Evolutionary conservation across 345 rosid species (phyloP).

Genomic region (Cardamine occulta): DNA sequence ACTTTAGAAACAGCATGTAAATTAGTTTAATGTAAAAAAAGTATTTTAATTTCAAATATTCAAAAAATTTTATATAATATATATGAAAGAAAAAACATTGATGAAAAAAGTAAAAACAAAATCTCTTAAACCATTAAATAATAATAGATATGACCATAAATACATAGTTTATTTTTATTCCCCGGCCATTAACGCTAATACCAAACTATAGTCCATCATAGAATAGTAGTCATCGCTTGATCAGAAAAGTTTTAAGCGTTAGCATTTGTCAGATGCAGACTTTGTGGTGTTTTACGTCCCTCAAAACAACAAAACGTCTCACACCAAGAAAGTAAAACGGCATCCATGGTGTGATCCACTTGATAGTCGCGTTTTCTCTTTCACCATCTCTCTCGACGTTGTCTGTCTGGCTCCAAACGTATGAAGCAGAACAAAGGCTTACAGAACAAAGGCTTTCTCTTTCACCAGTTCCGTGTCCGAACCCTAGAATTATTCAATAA

Average conservation of each 20-base stretch:
- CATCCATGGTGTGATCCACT: background rate
- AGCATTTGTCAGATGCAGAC: slow-evolving; percentile 1
- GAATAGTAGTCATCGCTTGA: background rate
- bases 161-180: no score
- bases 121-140: no score
- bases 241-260: background rate
- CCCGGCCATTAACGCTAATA: slow-evolving; percentile 5
- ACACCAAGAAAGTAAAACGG: background rate
- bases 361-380: slow-evolving; percentile 6
- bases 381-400: slow-evolving; percentile 21
- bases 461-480: slow-evolving; percentile 31
- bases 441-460: slow-evolving; percentile 30
- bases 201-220: background rate
- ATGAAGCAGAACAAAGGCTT: slow-evolving; percentile 35
- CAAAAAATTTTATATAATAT: no score
- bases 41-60: no score
- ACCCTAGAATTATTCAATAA: slow-evolving; percentile 10
- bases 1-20: no score
- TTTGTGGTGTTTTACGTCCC: background rate
- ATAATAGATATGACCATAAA: no score
- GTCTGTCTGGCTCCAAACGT: slow-evolving; percentile 39
- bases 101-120: no score
- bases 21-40: no score
- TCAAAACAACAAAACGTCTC: slow-evolving; percentile 15
- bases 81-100: no score